Base-by-base conservation (phyloP, 2,329 filamentous ascomycete species). In the Mycosphaerella sp. region DNA sequence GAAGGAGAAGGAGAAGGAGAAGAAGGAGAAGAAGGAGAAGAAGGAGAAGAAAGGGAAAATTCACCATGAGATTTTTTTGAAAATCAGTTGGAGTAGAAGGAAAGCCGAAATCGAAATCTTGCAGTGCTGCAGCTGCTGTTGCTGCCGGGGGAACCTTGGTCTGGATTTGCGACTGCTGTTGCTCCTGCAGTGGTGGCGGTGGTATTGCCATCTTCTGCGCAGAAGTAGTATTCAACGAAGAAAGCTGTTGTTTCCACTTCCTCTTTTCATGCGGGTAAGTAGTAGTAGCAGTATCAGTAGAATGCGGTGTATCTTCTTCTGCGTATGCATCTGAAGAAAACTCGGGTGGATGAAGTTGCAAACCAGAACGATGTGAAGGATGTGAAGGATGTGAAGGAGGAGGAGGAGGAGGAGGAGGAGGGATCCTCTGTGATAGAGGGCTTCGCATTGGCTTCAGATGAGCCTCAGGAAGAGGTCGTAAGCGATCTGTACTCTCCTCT, bases 71-170 rank as follows among this genome's bases (percentile, higher is more conserved):
- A 63, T 83, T 89, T 77, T 91, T 92, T 67, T 95, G 89, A 71
- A 95, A 89, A 64, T 91, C 85, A 0, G 88, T 91, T 6, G 90
- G 89, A 26, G 89, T 91, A 56, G 83, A 81, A 0, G 88, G 86
- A 71, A 95, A 95, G 14, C 89, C 89, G 62, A 77, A 76, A 61
- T 77, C 75, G 47, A 59, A 61, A 12, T 34, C 32, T 38, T 64
- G 51, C 26, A 54, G 39, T 36, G 55, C 39, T 62, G 55, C 43
- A 60, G 44, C 43, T 45, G 56, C 51, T 68, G 44, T 43, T 45
- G 56, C 51, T 68, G 67, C 46, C 71, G 70, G 68, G 31, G 74
- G 72, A 48, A 69, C 63, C 21, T 65, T 65, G 56, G 77, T 74
- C 26, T 29, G 26, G 62, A 76, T 73, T 32, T 76, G 67, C 40